phyloP scores from a whole-genome alignment of 495 filamentous ascomycete genomes.

The Podospora tetraspora region DNA sequence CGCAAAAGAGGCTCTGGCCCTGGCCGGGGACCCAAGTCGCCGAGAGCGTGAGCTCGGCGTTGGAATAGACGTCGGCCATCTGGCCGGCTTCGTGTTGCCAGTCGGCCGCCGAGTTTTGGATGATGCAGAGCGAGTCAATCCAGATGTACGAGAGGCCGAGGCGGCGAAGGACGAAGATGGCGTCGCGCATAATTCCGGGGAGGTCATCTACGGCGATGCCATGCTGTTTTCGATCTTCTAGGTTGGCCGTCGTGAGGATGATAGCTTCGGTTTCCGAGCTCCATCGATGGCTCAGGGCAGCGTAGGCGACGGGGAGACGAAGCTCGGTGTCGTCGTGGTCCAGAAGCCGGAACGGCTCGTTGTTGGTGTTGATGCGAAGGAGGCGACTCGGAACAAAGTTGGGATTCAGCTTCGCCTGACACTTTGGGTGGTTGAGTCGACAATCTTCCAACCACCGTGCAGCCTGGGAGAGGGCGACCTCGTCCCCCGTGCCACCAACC shows the following conservation, averaged over 20 bases:
- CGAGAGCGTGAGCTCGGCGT: slow-evolving; percentile 13
- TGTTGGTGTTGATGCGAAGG: not conserved
- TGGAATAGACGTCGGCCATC: slow-evolving; percentile 18
- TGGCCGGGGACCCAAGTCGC: slow-evolving; percentile 1
- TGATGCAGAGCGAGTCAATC: slow-evolving; percentile 20
- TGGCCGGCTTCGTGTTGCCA: slow-evolving; percentile 15
- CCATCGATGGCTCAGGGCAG: slow-evolving; percentile 7
- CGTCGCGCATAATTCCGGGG: slow-evolving; percentile 3
- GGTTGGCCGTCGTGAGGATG: not conserved
- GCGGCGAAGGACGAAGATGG: not conserved
- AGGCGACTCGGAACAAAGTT: slow-evolving; percentile 3
- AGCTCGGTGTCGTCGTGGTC: not conserved
- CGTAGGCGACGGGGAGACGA: not conserved
- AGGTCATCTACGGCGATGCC: not conserved
- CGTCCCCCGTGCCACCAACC: not conserved
- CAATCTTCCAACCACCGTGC: not conserved
- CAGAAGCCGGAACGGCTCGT: not conserved
- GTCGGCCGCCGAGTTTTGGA: slow-evolving; percentile 20
- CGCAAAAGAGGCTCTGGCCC: not conserved
- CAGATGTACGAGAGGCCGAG: slow-evolving; percentile 18
- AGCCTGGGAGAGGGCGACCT: not conserved
- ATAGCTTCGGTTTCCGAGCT: slow-evolving; percentile 2
- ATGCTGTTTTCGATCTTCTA: not conserved
- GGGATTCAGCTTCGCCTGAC: not conserved
- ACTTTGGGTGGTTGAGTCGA: not conserved